These are phyloP conservation scores for Diaporthe ilicicola DNA, from an alignment of 2,329 filamentous ascomycete species.

Conservation along the genomic window DNA sequence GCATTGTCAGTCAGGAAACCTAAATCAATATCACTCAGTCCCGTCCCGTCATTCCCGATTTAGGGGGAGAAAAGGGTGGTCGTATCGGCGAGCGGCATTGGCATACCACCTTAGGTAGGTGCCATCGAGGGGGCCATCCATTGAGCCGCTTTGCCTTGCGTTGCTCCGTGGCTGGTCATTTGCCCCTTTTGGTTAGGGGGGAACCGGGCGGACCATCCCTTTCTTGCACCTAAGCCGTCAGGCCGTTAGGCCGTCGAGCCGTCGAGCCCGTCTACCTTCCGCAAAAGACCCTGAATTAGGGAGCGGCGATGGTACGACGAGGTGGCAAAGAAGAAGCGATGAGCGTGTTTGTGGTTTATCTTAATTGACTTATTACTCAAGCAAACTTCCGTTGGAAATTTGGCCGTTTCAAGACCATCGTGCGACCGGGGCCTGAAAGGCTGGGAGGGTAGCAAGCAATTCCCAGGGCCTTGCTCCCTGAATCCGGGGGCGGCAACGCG, in stretches of 20 bases:
- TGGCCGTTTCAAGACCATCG: constrained; percentile 9
- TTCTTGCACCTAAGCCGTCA: not conserved
- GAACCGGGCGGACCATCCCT: constrained; percentile 20
- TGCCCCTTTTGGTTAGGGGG: constrained; percentile 2
- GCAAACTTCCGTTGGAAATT: constrained; percentile 18
- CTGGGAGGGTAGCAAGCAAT: not conserved
- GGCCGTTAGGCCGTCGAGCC: constrained; percentile 2
- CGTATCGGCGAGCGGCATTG: not conserved
- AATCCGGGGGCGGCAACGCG: not conserved
- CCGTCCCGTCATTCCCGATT: not conserved
- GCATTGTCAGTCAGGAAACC: not conserved
- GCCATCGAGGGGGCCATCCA: not conserved
- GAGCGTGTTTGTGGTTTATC: not conserved
- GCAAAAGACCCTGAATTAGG: constrained; percentile 19
- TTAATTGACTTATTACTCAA: constrained; percentile 18
- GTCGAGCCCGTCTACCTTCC: constrained; percentile 1
- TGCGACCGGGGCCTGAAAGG: constrained; percentile 10
- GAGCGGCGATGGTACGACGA: not conserved
- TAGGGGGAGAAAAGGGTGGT: not conserved
- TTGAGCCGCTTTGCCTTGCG: not conserved
- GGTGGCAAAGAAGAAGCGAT: constrained; percentile 11
- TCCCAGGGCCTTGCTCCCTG: not conserved
- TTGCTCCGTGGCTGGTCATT: constrained; percentile 1
- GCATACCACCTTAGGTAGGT: constrained; percentile 5
- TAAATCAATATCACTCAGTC: not conserved